Evolutionary conservation across 208 protist species (phyloP), one percentile per base, ranked within the genome.

Genomic region (Acanthamoeba healyi): DNA sequence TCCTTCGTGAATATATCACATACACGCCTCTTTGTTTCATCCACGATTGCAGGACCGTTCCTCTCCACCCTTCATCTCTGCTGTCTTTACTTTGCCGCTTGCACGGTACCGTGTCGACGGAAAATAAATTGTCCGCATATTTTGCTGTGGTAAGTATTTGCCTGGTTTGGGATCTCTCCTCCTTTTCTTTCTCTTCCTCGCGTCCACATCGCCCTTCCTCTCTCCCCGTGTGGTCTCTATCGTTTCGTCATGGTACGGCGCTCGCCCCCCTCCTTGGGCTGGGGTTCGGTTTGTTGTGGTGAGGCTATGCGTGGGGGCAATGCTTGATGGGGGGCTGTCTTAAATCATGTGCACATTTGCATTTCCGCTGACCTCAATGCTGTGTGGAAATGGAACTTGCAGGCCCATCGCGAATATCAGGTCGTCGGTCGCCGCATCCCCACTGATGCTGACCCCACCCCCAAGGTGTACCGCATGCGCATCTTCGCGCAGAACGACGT

Each of bases 401-500:
- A 79, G 67, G 32, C 67, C 67, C 67, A 79, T 46, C 82, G 96
- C 51, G 97, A 99, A 95, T 99, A 98, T 96, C 94, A 98, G 96
- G 97, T 99, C 42, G 97, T 99, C 58, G 99, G 99, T 70, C 98
- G 99, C 95, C 97, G 98, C 94, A 95, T 97, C 12, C 99, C 99
- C 67, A 98, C 97, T 9, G 98, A 98, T 94, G 97, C 97, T 95
- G 97, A 98, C 90, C 97, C 98, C 46, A 97, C 98, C 86, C 98
- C 98, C 93, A 98, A 98, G 81, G 96, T 99, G 92, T 99, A 99
- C 99, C 98, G 99, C 96, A 99, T 99, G 97, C 98, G 98, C 95
- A 98, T 99, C 81, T 99, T 99, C 95, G 99, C 99, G 46, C 97
- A 97, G 42, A 99, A 99, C 98, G 98, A 98, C 93, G 98, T 99